A percentile compares a stretch with the other conserved stretches of the same genome.
Evolutionary conservation across 805 yeast genomes (phyloP).

Genomic region (Isabelozyma pseudorhagii): DNA sequence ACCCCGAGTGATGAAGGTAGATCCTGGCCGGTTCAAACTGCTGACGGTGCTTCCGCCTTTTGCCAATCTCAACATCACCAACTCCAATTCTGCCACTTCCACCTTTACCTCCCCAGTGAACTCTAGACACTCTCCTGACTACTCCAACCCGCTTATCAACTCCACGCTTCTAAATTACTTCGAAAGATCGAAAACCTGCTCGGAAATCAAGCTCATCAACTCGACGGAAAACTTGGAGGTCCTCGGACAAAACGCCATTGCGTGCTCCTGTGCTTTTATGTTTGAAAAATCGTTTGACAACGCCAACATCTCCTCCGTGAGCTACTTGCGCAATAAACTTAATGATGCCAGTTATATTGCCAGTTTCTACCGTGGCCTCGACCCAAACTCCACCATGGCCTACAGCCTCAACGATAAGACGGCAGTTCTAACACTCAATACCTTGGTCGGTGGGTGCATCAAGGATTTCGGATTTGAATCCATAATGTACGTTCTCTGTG

Average conservation of each 20-base stretch:
- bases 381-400: constrained; percentile 29
- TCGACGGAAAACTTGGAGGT: constrained; percentile 46
- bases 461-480: constrained; percentile 80
- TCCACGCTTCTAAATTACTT: constrained; percentile 30
- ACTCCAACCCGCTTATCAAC: not conserved
- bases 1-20: constrained; percentile 26
- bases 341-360: constrained; percentile 39
- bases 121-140: not conserved
- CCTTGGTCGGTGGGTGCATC: constrained; percentile 65
- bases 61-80: not conserved
- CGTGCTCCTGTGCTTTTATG: constrained; percentile 56
- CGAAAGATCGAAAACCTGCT: constrained; percentile 63
- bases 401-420: constrained; percentile 44
- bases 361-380: constrained; percentile 46
- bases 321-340: constrained; percentile 47
- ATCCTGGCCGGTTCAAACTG: not conserved
- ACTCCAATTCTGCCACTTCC: not conserved
- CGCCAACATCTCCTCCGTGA: constrained; percentile 52
- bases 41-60: constrained; percentile 3
- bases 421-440: constrained; percentile 53
- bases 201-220: constrained; percentile 35
- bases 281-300: constrained; percentile 61
- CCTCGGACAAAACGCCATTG: constrained; percentile 56
- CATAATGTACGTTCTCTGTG: constrained; percentile 62
- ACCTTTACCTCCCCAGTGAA: not conserved